Evolutionary conservation across 768 basidiomycete genomes (phyloP).

Genomic region (Tylopilus rubrobrunneus): DNA sequence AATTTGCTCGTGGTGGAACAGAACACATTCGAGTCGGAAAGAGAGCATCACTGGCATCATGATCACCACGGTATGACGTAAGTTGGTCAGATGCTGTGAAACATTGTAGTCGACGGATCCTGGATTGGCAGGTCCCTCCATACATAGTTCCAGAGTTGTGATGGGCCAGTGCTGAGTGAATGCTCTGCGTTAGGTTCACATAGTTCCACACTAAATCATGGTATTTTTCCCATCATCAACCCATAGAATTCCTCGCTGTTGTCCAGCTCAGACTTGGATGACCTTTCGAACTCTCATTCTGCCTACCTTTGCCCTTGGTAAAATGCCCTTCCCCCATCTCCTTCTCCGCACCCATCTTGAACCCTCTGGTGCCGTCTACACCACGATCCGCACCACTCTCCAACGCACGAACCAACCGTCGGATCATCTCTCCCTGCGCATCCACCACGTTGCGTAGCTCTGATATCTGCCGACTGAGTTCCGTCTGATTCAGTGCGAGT

Average conservation of each 20-base stretch:
- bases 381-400: constrained; percentile 2
- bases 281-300: not conserved
- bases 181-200: not conserved
- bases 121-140: too few relatives aligned
- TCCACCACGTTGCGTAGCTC: constrained; percentile 56
- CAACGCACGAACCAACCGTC: constrained; percentile 18
- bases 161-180: too few relatives aligned
- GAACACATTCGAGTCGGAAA: too few relatives aligned
- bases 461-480: constrained; percentile 60
- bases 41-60: too few relatives aligned
- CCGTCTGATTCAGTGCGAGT: constrained; percentile 62
- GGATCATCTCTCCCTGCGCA: constrained; percentile 52
- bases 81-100: not conserved
- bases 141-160: too few relatives aligned
- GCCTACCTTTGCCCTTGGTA: constrained; percentile 16
- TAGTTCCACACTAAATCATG: not conserved
- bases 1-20: too few relatives aligned
- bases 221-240: constrained; percentile 1
- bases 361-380: not conserved
- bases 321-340: not conserved
- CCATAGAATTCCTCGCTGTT: constrained; percentile 10
- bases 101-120: too few relatives aligned
- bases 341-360: not conserved
- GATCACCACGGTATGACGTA: not conserved
- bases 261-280: not conserved